Base-by-base conservation (phyloP, 1,284 basidiomycete genomes). In the Filobasidium uniguttulatum region DNA sequence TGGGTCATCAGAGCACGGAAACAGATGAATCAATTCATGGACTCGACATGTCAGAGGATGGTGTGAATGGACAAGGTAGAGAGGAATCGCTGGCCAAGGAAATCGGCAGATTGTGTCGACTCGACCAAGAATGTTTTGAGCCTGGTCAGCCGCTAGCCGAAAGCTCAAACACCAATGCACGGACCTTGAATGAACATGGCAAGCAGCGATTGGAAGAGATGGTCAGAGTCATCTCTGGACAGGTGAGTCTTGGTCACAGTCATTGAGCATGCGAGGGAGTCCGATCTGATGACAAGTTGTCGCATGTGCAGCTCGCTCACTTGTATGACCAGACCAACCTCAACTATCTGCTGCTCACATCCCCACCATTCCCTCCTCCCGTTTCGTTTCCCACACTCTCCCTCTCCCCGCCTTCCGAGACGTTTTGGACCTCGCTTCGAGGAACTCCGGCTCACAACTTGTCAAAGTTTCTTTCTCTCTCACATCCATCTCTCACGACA, bases 301-400 rank as follows among this genome's bases (percentile, higher is more conserved):
- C 40, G 38, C 29, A 19, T 14, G 9, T 25, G 19, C n/a, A 52
- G 50, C 46, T 52, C 14, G 46, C 46, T 26, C 25, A 38, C 6
- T 33, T 52, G 10, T 45, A 52, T 28, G 36, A 37, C 10, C 19
- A 23, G 12, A 47, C 50, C 3, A 46, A 47, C 19, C 53, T 49
- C 8, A 53, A 56, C 25, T 56, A 56, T 49, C 55, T 53, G 33
- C 34, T 56, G 29, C 31, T 56, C n/a, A 28, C 45, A 3, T 46
- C 55, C 14, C 55, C 55, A 12, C 48, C 52, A 5, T 56, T 56
- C 38, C 46, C 26, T 20, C 37, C 55, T 17, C 40, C 49, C 15
- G 30, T 46, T 8, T 15, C 38, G 2, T 56, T 56, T 33, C 55
- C 55, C 9, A 38, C 49, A n/a, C 51, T 51, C 7, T 22, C 46